Percentiles rank a stretch among this genome's conserved stretches.
Evolutionary conservation across 164 flowering plant genomes (phyloP).

Genomic region (Buxus sempervirens): DNA sequence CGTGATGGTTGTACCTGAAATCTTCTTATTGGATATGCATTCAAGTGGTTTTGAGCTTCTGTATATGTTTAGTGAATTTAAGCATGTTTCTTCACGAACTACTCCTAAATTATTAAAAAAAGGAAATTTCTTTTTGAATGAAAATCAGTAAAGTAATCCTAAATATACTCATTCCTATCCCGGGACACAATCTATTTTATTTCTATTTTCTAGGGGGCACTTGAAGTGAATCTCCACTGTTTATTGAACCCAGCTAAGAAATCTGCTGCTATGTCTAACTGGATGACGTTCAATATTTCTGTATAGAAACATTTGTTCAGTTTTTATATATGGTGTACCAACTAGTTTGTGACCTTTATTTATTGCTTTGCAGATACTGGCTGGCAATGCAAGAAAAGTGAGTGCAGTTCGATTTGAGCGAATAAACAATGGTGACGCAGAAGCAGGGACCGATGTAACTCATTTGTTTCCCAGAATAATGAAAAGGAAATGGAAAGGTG

Average conservation of each 20-base stretch:
- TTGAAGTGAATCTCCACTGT: background rate
- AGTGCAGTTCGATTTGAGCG: conserved; percentile 84
- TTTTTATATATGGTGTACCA: background rate
- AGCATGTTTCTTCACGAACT: background rate
- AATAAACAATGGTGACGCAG: conserved; percentile 38
- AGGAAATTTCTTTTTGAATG: no score
- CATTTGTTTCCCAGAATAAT: conserved; percentile 66
- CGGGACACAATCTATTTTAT: no score
- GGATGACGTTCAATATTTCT: no score
- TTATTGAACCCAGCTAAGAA: background rate
- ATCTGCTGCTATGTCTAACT: background rate
- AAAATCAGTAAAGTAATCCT: no score
- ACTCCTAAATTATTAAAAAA: no score
- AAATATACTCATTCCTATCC: no score
- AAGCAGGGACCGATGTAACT: conserved; percentile 48
- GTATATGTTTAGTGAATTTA: background rate
- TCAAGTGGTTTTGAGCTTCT: background rate
- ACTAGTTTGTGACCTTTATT: background rate
- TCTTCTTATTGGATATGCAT: background rate
- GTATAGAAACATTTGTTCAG: background rate
- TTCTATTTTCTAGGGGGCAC: background rate
- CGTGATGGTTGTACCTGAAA: background rate
- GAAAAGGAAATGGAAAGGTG: conserved; percentile 59
- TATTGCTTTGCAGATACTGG: conserved; percentile 69
- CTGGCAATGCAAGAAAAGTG: conserved; percentile 95